Base-by-base conservation (phyloP, 1,139 yeast species). In the Blastobotrys persicus region DNA sequence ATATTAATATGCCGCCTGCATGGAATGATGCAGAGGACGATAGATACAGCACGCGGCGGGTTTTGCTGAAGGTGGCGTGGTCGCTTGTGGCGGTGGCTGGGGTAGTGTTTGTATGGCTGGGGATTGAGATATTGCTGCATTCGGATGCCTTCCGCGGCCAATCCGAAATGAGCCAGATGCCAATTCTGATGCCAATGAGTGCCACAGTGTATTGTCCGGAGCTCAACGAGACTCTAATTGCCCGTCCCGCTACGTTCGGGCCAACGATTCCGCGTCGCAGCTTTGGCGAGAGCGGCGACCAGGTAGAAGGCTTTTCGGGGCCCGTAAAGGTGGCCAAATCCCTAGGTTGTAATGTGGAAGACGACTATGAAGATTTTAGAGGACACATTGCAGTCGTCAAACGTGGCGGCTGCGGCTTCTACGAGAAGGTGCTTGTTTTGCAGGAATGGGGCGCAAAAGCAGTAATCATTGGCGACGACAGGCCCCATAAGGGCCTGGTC, bases 381-480 rank as follows among this genome's bases (percentile, higher is more conserved):
- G 66, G 59, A 46, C 55, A 59, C 35, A 60, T 71, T 33, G 74
- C 71, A 4, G 54, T 71, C 43, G 72, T 72, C 11, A 48, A 51
- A 43, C 63, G 74, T 2, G 76, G 76, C 17, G 69, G 63, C 4
- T 72, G 76, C 59, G 62, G 69, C 20, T 67, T 71, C 47, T 67
- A 64, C 51, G 64, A 63, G 12, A 72, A 72, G 53, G 65, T 71
- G n/a, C 56, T 63, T 47, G 58, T 59, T 31, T 57, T 72, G 45
- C 74, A 72, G 55, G 52, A 54, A 7, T 59, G 65, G 57, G 75
- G 76, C 18, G 75, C 75, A 7, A 54, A 51, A 3, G 75, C 72
- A n/a, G 74, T 71, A 32, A 59, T 72, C 41, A 70, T 72, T 5
- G 74, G 73, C 17, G 74, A 71, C 52, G 64, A 68, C 47, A 58